Base-by-base conservation (phyloP, 257 asterid species). In the Anisodus tanguticus region DNA sequence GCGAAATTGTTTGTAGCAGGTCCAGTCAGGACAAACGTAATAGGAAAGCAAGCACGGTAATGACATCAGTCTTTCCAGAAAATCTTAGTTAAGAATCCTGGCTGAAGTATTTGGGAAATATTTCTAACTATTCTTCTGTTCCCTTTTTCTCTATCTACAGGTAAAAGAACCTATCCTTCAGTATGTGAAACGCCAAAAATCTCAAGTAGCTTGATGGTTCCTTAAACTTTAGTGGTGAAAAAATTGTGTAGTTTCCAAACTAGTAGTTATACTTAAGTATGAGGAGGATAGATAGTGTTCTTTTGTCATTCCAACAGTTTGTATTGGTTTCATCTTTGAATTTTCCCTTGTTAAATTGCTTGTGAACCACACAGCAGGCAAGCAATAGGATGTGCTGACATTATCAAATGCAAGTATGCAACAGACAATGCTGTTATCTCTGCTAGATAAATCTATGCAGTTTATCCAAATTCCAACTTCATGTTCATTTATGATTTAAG, bases 11-110 rank as follows among this genome's bases (percentile, higher is more conserved):
- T 84, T 85, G 89, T 74, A 92, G 96, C 90, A 82, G 84, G 90
- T 86, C 93, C 49, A 90, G 91, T 59, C 98, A 91, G 87, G 98
- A 89, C 78, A 93, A 91, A 77, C 90, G 90, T 62, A 83, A 77
- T 77, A 91, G 95, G 89, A 96, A 94, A 94, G 80, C 97, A 68
- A 96, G 99, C 98, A 92, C 86, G 91, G 98, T 94, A 31, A 96
- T 81, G 88, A 6, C 55, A 85, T 74, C 63, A 43, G 70, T 79
- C 53, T 67, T 49, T 26, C 58, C 6, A 13, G 54, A 71, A 15
- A 13, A 37, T 37, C 22, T 6, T 64, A 12, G 19, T 62, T 2
- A 43, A 45, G 10, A 1, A 37, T 53, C 64, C 77, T 54, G 58
- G 31, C 26, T 77, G 62, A 9, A n/a, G 57, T 58, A 15, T 68